Evolutionary conservation across 345 rosid species (phyloP), one percentile per base, ranked within the genome.

Genomic region (Linum trigynum): DNA sequence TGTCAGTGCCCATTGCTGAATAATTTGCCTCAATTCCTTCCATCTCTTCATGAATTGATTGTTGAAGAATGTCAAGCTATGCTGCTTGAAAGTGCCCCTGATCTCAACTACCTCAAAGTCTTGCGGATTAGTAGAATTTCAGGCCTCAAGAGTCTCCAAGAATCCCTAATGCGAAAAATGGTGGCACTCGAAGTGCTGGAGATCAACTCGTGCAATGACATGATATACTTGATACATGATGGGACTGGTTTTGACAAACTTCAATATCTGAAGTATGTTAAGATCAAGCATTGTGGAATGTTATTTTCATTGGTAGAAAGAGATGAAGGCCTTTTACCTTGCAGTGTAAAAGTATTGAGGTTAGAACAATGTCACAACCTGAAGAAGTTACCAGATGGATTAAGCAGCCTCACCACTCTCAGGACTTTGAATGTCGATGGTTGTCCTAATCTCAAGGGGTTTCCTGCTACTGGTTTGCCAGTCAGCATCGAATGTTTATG

Each of bases 381-480:
- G 67, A 53, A 61, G 68, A 62, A 69, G 3, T 74, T 81, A 3
- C 85, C 80, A n/a, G 67, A 73, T 60, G 74, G 71, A 56, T 5
- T 81, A 9, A 65, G 65, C n/a, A 68, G 64, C 9, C 77, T 78
- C 71, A 39, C 65, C 10, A 73, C 78, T 59, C 82, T 81, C 8
- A 38, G 51, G 32, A 14, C n/a, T 3, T 65, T 74, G 58, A 42
- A 61, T 38, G 65, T 74, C 5, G 65, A 69, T 39, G 14, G 67
- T 14, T 74, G 77, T 51, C 66, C 61, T 36, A 61, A 65, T 7
- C 64, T 74, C 37, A 59, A 55, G 40, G 51, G 10, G 53, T 64
- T 68, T 53, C 72, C 58, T n/a, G 64, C 39, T 23, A 35, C 38
- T 6, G 67, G 64, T 62, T 65, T 61, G 5, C 50, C 55, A 15